These are phyloP conservation scores for Fusarium piperis DNA, from an alignment of 2,329 filamentous ascomycete genomes.

Conservation along the genomic window DNA sequence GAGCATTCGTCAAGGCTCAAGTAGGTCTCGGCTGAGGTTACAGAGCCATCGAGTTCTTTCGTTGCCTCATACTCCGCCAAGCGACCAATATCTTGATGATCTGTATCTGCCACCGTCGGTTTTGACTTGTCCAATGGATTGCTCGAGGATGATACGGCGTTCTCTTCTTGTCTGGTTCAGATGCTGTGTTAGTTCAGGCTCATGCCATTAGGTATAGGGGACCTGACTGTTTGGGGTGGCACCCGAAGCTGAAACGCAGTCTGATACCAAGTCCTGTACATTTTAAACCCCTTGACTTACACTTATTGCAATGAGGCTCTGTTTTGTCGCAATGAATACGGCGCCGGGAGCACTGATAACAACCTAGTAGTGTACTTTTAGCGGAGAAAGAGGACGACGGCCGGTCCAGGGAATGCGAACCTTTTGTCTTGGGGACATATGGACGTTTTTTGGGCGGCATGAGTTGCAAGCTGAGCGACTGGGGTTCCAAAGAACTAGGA, in stretches of 20 bases:
- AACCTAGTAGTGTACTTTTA: slow-evolving; percentile 7
- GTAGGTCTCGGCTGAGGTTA: background rate
- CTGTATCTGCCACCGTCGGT: background rate
- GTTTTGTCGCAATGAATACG: slow-evolving; percentile 29
- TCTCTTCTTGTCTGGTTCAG: background rate
- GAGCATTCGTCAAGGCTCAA: background rate
- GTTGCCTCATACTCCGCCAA: background rate
- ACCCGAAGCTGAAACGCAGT: slow-evolving; percentile 3
- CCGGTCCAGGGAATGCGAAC: background rate
- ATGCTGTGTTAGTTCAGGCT: background rate
- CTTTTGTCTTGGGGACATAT: slow-evolving; percentile 15
- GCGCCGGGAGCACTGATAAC: slow-evolving; percentile 25
- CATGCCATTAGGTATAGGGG: background rate
- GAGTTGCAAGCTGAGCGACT: background rate
- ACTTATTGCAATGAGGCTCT: slow-evolving; percentile 24
- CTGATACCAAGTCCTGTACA: slow-evolving; percentile 23
- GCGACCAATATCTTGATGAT: background rate
- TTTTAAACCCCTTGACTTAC: slow-evolving; percentile 11
- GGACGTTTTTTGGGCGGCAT: slow-evolving; percentile 9
- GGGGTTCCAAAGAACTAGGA: background rate
- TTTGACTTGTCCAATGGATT: too few species aligned
- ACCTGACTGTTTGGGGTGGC: background rate
- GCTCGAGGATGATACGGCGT: background rate
- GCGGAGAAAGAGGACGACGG: background rate
- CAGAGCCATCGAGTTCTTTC: background rate